Percentiles rank a stretch among this genome's conserved stretches.
phyloP scores from a whole-genome alignment of 2,329 filamentous ascomycete species.

The Exserohilum rostratum region DNA sequence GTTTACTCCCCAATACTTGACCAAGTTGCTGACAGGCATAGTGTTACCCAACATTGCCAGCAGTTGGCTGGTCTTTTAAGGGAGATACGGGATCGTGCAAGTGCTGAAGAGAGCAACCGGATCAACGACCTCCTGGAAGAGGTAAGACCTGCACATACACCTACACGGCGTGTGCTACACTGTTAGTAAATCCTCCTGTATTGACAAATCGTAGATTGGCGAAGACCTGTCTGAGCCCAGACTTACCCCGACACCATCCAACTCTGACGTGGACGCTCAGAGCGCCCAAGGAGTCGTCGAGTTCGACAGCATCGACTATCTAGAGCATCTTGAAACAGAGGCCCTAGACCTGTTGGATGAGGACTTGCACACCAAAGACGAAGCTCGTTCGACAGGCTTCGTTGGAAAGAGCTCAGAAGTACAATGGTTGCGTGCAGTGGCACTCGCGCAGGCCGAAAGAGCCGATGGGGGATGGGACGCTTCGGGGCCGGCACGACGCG shows the following conservation, averaged over 20 bases:
- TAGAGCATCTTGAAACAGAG: constrained; percentile 25
- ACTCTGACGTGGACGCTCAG: constrained; percentile 26
- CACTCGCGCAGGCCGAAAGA: constrained; percentile 29
- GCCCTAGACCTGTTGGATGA: constrained; percentile 37
- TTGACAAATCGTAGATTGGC: constrained; percentile 32
- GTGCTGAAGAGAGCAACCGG: constrained; percentile 27
- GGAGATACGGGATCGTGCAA: constrained; percentile 21
- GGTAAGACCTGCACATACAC: constrained; percentile 12
- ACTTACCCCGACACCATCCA: constrained; percentile 20
- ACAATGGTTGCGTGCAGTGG: constrained; percentile 39
- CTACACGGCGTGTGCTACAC: not conserved
- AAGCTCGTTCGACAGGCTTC: constrained; percentile 40
- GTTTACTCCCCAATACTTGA: not conserved
- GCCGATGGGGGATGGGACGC: constrained; percentile 13
- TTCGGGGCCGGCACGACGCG: constrained; percentile 7
- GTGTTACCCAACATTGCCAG: constrained; percentile 37
- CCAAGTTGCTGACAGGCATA: constrained; percentile 21
- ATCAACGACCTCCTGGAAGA: constrained; percentile 34
- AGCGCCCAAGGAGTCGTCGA: constrained; percentile 19
- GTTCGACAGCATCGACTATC: constrained; percentile 5
- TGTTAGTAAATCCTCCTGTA: not conserved
- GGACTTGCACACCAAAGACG: constrained; percentile 32
- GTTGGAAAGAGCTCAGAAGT: constrained; percentile 43
- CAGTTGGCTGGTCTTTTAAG: constrained; percentile 35
- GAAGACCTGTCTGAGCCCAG: constrained; percentile 31